Conservation (phyloP, 1,284 basidiomycete species). For the Ustilago tritici region DNA sequence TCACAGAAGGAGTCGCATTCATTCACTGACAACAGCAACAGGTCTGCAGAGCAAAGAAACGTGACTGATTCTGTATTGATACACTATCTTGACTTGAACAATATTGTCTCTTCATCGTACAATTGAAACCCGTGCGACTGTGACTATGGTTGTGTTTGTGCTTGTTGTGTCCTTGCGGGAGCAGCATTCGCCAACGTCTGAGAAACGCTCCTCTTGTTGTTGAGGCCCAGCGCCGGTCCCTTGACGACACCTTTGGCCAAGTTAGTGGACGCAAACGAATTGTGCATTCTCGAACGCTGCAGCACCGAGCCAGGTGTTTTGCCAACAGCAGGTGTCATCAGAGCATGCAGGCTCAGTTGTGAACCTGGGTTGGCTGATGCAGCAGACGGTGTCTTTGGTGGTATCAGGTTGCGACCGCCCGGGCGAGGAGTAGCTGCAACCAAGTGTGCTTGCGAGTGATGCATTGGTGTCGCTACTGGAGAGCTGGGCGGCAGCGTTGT, state of each 20-base stretch:
- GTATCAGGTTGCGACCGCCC: constrained; percentile 7
- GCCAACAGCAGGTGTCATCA: constrained; percentile 45
- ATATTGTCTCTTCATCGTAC: constrained; percentile 1
- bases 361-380: constrained; percentile 13
- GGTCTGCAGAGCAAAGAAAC: background rate
- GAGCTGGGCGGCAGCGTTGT: constrained; percentile 22
- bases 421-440: constrained; percentile 38
- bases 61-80: constrained; percentile 9
- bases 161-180: constrained; percentile 11
- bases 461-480: constrained; percentile 27
- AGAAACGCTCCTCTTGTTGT: constrained; percentile 26
- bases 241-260: constrained; percentile 33
- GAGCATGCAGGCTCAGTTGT: constrained; percentile 28
- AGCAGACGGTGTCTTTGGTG: constrained; percentile 33
- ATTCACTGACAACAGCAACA: background rate
- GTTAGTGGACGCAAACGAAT: constrained; percentile 35
- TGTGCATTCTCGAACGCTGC: constrained; percentile 47
- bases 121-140: background rate
- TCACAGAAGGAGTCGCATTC: background rate
- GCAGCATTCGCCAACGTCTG: constrained; percentile 17
- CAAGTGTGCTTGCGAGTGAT: constrained; percentile 20
- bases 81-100: constrained; percentile 6
- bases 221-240: constrained; percentile 14
- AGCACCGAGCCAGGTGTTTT: constrained; percentile 43
- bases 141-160: background rate